Conservation (phyloP, 495 filamentous ascomycete species). For the Achaetomiella virescens region DNA sequence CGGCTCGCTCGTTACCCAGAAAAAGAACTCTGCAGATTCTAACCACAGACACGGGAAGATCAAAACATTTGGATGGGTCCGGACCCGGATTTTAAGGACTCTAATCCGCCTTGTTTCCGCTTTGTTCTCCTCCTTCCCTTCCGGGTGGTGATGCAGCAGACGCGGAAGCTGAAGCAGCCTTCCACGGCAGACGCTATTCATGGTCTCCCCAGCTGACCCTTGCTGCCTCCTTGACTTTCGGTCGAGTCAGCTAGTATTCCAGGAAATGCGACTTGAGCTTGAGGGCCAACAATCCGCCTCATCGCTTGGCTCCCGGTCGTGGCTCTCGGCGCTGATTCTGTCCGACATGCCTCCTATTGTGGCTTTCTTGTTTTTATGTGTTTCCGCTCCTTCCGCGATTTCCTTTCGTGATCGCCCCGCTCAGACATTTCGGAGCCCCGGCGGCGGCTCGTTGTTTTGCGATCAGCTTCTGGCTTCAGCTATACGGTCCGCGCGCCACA, state of each 20-base stretch:
- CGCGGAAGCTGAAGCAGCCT: neutral
- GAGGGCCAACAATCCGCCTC: neutral
- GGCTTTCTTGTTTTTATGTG: neutral
- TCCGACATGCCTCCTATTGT: conserved; percentile 1
- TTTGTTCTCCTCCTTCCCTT: neutral
- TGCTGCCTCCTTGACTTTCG: neutral
- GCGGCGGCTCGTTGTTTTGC: conserved; percentile 10
- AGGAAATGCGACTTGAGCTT: too few species aligned
- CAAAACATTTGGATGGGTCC: neutral
- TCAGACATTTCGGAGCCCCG: conserved; percentile 5
- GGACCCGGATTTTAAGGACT: neutral
- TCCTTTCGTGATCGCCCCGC: conserved; percentile 14
- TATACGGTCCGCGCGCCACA: conserved; percentile 2
- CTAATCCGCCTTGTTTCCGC: neutral
- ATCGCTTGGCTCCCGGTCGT: neutral
- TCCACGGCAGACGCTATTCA: neutral
- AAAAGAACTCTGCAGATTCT: neutral
- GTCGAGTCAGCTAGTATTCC: too few species aligned
- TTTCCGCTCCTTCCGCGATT: neutral
- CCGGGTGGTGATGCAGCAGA: conserved; percentile 2
- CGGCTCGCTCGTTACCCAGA: neutral
- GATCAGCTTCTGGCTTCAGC: conserved; percentile 9
- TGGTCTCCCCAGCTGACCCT: neutral
- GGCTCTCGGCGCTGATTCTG: neutral
- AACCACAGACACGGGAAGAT: neutral